These are phyloP conservation scores for Exophiala oligosperma DNA, from an alignment of 2,329 filamentous ascomycete genomes.

Conservation along the genomic window DNA sequence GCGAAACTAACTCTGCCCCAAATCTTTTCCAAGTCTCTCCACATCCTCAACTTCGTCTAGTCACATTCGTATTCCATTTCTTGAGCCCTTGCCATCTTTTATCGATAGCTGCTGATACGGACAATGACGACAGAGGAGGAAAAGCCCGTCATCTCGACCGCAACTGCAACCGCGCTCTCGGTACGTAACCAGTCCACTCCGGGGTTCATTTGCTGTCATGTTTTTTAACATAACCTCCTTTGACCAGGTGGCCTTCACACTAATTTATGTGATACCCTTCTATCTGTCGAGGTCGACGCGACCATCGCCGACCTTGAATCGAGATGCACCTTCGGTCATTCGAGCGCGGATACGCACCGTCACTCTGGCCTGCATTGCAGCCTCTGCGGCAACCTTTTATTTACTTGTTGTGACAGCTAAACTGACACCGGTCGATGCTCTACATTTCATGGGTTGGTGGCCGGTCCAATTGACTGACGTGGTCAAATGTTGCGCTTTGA, in stretches of 20 bases:
- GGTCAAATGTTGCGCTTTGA: slow-evolving; percentile 65
- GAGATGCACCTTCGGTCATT: slow-evolving; percentile 89
- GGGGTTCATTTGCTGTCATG: neutral
- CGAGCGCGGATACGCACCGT: slow-evolving; percentile 80
- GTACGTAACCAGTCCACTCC: slow-evolving; percentile 31
- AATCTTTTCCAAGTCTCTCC: neutral
- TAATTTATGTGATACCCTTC: slow-evolving; percentile 86
- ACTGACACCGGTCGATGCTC: slow-evolving; percentile 52
- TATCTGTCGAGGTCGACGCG: slow-evolving; percentile 80
- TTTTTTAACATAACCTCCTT: slow-evolving; percentile 3
- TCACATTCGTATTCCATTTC: neutral
- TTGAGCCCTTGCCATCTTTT: neutral
- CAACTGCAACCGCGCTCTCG: slow-evolving; percentile 40
- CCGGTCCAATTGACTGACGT: slow-evolving; percentile 69
- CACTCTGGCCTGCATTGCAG: slow-evolving; percentile 69
- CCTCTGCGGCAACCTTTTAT: slow-evolving; percentile 65
- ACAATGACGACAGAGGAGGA: slow-evolving; percentile 36
- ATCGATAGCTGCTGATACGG: slow-evolving; percentile 18
- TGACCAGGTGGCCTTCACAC: slow-evolving; percentile 69
- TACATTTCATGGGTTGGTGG: slow-evolving; percentile 79
- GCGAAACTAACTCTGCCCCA: slow-evolving; percentile 22
- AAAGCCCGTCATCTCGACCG: slow-evolving; percentile 35
- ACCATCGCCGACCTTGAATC: slow-evolving; percentile 73
- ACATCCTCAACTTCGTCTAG: neutral
- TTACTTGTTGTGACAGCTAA: slow-evolving; percentile 60